These are phyloP conservation scores for Fraxinus xanthoxyloides DNA, from an alignment of 305 asterid species.

Conservation along the genomic window DNA sequence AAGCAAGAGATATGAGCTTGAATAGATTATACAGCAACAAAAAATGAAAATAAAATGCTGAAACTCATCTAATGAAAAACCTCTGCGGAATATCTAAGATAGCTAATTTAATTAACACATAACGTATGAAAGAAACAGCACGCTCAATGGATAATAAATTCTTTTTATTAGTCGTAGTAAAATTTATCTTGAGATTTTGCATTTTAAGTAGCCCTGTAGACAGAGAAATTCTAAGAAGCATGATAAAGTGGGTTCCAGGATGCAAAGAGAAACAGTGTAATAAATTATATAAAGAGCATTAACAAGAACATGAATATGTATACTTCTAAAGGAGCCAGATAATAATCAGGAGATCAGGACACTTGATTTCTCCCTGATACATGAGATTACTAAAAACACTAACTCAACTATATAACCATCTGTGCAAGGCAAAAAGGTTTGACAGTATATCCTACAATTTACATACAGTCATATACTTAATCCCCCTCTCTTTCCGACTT, in stretches of 20 bases:
- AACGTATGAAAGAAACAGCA: not conserved
- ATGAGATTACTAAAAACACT: not conserved
- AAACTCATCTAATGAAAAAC: not conserved
- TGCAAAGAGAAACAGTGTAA: not conserved
- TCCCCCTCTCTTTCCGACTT: not conserved
- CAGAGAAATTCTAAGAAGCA: not conserved
- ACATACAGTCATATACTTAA: not conserved
- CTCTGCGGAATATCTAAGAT: not conserved
- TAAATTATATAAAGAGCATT: not conserved
- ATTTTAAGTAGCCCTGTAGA: not conserved
- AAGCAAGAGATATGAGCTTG: not conserved
- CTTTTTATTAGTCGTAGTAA: not conserved
- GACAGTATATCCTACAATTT: not conserved
- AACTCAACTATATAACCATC: not conserved
- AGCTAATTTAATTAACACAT: not conserved
- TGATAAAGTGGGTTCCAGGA: not conserved
- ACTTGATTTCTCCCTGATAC: not conserved
- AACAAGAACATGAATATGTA: not conserved
- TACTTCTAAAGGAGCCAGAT: not conserved
- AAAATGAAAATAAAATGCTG: not conserved
- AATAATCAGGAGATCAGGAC: not conserved
- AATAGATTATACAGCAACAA: not conserved
- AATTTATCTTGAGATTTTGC: not conserved
- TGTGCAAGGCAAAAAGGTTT: not conserved
- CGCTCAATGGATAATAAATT: not conserved